A percentile compares a stretch with the other conserved stretches of the same genome.
Conservation (phyloP, 768 basidiomycete genomes). For the Phaeotremella fagi region DNA sequence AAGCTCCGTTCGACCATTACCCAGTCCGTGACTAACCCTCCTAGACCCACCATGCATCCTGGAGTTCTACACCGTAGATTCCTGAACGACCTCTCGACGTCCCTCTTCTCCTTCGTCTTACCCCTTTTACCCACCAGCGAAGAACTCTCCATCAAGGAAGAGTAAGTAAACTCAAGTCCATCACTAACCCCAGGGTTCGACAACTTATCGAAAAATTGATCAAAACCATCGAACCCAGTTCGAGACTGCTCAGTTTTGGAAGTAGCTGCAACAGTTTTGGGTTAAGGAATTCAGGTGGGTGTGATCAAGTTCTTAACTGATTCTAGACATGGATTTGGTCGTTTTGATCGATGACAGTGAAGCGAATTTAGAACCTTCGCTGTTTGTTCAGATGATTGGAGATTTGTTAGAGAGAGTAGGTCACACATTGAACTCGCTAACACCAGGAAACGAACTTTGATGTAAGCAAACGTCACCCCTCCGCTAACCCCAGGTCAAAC, state of each 20-base stretch:
- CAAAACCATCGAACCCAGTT: slow-evolving; percentile 86
- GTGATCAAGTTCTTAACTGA: neutral
- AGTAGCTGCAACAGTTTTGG: slow-evolving; percentile 97
- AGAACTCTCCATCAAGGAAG: slow-evolving; percentile 91
- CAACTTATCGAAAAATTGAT: slow-evolving; percentile 92
- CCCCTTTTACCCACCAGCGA: slow-evolving; percentile 84
- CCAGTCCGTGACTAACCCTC: neutral
- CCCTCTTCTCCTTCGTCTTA: slow-evolving; percentile 84
- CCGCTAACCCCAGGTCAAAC: slow-evolving; percentile 65
- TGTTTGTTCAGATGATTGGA: slow-evolving; percentile 90
- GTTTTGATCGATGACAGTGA: slow-evolving; percentile 85
- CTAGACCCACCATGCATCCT: slow-evolving; percentile 36
- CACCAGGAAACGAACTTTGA: slow-evolving; percentile 44
- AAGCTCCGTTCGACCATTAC: neutral
- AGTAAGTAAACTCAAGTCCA: slow-evolving; percentile 45
- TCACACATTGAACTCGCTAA: slow-evolving; percentile 16
- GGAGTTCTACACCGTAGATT: slow-evolving; percentile 45
- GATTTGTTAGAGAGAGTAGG: slow-evolving; percentile 85
- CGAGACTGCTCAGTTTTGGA: slow-evolving; percentile 85
- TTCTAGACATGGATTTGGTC: slow-evolving; percentile 93
- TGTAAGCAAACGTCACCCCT: slow-evolving; percentile 1
- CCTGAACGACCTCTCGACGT: slow-evolving; percentile 70
- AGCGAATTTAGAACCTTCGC: slow-evolving; percentile 67
- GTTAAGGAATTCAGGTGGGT: slow-evolving; percentile 82
- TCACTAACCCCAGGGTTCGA: slow-evolving; percentile 55